phyloP scores from a whole-genome alignment of 2,329 filamentous ascomycete genomes.

The Botrytis cinerea region DNA sequence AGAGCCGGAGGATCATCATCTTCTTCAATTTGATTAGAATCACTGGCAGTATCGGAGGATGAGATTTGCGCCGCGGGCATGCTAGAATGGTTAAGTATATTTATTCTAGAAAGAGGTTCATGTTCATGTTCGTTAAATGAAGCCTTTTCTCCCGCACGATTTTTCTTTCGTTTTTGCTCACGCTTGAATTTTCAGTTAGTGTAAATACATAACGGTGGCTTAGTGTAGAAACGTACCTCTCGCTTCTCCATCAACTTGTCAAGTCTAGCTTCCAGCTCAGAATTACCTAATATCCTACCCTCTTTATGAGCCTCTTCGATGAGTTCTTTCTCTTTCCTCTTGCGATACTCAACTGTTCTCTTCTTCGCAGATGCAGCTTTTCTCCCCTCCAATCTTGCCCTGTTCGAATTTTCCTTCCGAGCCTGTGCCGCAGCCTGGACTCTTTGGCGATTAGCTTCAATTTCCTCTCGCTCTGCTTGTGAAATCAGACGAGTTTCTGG shows the following conservation, averaged over 20 bases:
- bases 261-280: conserved; percentile 15
- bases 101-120: neutral
- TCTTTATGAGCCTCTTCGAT: neutral
- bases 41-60: neutral
- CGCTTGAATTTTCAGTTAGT: conserved; percentile 12
- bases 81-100: neutral
- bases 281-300: neutral
- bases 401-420: neutral
- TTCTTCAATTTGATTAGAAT: conserved; percentile 1
- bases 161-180: conserved; percentile 3
- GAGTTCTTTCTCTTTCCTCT: neutral
- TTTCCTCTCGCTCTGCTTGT: conserved; percentile 14
- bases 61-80: neutral
- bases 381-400: neutral
- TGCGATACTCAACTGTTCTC: neutral
- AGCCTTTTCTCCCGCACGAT: neutral
- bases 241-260: conserved; percentile 22
- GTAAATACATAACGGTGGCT: neutral
- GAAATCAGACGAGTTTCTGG: conserved; percentile 5
- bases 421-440: conserved; percentile 2
- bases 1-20: neutral
- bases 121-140: neutral
- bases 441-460: neutral
- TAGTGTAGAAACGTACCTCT: conserved; percentile 14
- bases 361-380: neutral